A percentile compares a stretch with the other conserved stretches of the same genome.
These are phyloP conservation scores for Paraglomus brasilianum DNA, from an alignment of 192 early-diverging fungal species.

Conservation along the genomic window DNA sequence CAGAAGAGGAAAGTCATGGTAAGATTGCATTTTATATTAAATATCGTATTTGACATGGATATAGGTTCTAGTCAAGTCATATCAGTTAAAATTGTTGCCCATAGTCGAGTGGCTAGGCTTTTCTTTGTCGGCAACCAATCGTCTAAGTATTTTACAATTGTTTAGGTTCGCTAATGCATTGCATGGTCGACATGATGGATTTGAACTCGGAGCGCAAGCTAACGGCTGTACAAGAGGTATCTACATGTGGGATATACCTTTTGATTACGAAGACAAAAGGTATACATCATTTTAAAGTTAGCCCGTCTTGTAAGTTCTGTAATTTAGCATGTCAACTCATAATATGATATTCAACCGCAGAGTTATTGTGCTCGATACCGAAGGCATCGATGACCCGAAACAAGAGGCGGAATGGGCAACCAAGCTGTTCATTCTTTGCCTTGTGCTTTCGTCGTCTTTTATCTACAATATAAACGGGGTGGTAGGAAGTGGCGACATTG, in stretches of 20 bases:
- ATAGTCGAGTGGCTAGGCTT: no score
- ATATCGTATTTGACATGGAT: no score
- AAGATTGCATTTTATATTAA: no score
- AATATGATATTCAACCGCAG: neutral
- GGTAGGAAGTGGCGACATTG: constrained; percentile 17
- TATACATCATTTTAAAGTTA: no score
- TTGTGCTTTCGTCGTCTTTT: neutral
- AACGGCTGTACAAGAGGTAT: neutral
- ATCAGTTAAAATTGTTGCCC: no score
- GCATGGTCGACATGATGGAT: constrained; percentile 15
- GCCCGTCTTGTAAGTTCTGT: no score
- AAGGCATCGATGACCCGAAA: neutral
- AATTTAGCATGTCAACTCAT: no score
- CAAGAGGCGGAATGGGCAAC: neutral
- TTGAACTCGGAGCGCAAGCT: neutral
- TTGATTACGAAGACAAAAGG: neutral
- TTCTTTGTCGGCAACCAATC: no score
- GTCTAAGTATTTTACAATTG: no score
- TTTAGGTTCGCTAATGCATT: neutral
- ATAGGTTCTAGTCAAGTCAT: no score
- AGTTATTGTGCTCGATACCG: constrained; percentile 8
- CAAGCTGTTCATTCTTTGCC: neutral
- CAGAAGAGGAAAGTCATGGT: constrained; percentile 26
- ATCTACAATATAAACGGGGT: constrained; percentile 16
- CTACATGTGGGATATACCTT: constrained; percentile 5